A percentile compares a stretch with the other conserved stretches of the same genome.
These are phyloP conservation scores for Lenwebbia sp. DNA, from an alignment of 345 rosid species.

Conservation along the genomic window DNA sequence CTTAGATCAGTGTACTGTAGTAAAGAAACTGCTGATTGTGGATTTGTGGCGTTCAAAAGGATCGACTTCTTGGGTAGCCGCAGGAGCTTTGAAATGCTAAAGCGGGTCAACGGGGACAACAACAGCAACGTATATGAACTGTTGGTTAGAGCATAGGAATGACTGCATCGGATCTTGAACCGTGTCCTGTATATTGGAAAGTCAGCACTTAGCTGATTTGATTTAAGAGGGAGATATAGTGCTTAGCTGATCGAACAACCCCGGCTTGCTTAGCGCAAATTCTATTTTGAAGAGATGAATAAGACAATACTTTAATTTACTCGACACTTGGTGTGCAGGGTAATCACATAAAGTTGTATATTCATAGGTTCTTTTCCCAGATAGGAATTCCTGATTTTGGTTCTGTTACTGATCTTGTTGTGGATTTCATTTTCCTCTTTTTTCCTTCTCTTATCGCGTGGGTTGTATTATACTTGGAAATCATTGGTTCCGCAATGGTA, in stretches of 20 bases:
- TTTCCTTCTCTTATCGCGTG: not conserved
- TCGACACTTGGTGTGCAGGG: not conserved
- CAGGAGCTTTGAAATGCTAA: slow-evolving; percentile 68
- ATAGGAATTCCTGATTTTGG: not conserved
- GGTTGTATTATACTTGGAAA: not conserved
- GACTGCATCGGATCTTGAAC: not conserved
- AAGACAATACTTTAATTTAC: not conserved
- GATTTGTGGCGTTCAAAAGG: slow-evolving; percentile 42
- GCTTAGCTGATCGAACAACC: not conserved
- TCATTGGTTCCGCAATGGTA: not conserved
- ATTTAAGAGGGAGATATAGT: not conserved
- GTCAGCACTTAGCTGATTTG: not conserved
- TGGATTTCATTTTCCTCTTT: not conserved
- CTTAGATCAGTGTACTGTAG: slow-evolving; percentile 53
- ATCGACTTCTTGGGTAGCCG: slow-evolving; percentile 74
- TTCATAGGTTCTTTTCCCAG: not conserved
- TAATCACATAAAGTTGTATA: not conserved
- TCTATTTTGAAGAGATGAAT: not conserved
- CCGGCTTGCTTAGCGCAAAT: not conserved
- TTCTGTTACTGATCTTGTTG: not conserved
- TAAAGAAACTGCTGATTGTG: slow-evolving; percentile 39
- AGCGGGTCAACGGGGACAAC: slow-evolving; percentile 70
- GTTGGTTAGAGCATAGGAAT: slow-evolving; percentile 49
- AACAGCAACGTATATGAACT: slow-evolving; percentile 77
- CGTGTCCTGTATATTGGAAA: not conserved